phyloP scores from a whole-genome alignment of 805 yeast genomes.

The Lachancea fermentati region DNA sequence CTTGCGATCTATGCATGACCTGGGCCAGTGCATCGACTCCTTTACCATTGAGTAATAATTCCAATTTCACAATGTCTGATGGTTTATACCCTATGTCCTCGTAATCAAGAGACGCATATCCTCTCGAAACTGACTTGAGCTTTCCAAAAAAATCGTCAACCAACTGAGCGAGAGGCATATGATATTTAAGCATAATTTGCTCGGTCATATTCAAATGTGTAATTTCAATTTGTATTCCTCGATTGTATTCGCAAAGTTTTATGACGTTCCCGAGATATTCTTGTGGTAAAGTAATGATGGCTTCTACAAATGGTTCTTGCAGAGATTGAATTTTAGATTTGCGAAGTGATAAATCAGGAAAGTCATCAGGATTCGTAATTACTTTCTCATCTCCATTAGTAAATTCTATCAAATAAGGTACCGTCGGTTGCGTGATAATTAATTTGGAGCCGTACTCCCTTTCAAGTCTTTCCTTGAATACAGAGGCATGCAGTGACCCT shows the following conservation, averaged over 20 bases:
- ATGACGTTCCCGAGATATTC: constrained; percentile 87
- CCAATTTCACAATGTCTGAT: constrained; percentile 81
- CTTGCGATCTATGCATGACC: constrained; percentile 79
- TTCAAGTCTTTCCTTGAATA: constrained; percentile 84
- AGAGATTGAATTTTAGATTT: constrained; percentile 39
- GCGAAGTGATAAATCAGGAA: constrained; percentile 54
- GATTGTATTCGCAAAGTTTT: constrained; percentile 72
- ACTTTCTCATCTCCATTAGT: constrained; percentile 57
- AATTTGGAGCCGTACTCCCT: constrained; percentile 91
- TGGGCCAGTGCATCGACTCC: constrained; percentile 90
- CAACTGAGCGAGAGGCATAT: constrained; percentile 78
- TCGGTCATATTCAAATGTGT: constrained; percentile 65
- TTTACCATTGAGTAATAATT: constrained; percentile 80
- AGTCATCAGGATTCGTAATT: constrained; percentile 87
- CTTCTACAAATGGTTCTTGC: constrained; percentile 86
- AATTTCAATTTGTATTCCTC: constrained; percentile 79
- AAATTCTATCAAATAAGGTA: constrained; percentile 77
- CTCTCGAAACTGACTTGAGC: constrained; percentile 81
- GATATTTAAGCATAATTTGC: constrained; percentile 75
- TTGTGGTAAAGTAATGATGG: constrained; percentile 83
- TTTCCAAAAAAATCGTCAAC: constrained; percentile 96
- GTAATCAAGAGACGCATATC: constrained; percentile 91
- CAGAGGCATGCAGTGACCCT: constrained; percentile 93
- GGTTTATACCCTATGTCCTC: constrained; percentile 85
- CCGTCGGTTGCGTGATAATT: constrained; percentile 92